Evolutionary conservation across 176 grass and related monocot genomes (phyloP).

Genomic region (Eleusine coracana): DNA sequence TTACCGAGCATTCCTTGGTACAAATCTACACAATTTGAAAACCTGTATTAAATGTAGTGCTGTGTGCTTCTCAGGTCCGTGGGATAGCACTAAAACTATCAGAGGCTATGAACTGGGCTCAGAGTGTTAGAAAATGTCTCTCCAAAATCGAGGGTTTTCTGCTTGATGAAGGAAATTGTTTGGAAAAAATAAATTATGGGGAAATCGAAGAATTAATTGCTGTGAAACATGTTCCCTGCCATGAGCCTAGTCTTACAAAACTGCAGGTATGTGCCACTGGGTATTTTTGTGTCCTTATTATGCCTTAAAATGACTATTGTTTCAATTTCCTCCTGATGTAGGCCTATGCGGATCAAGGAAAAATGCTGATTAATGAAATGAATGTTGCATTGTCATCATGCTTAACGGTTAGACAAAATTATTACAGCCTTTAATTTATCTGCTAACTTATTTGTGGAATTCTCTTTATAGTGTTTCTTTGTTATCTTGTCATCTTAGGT

Average conservation of each 20-base stretch:
- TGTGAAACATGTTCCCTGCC: slow-evolving; percentile 49
- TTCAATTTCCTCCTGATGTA: slow-evolving; percentile 45
- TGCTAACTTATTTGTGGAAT: slow-evolving; percentile 34
- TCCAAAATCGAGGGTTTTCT: slow-evolving; percentile 61
- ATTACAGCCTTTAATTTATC: slow-evolving; percentile 11
- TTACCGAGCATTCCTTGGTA: slow-evolving; percentile 35
- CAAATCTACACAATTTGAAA: slow-evolving; percentile 16
- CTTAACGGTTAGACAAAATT: slow-evolving; percentile 50
- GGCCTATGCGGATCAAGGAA: slow-evolving; percentile 62
- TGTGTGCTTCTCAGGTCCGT: slow-evolving; percentile 62
- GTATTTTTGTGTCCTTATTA: neutral
- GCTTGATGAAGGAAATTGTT: slow-evolving; percentile 36
- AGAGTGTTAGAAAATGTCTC: slow-evolving; percentile 52
- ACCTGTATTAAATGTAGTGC: slow-evolving; percentile 35
- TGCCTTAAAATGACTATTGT: slow-evolving; percentile 19
- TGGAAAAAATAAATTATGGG: slow-evolving; percentile 62
- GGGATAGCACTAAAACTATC: slow-evolving; percentile 63
- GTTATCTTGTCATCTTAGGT: slow-evolving; percentile 59
- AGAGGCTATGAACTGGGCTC: slow-evolving; percentile 66
- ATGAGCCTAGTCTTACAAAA: slow-evolving; percentile 53
- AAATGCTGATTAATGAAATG: slow-evolving; percentile 66
- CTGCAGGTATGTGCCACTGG: slow-evolving; percentile 61
- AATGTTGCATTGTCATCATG: slow-evolving; percentile 64
- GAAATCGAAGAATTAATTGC: slow-evolving; percentile 70
- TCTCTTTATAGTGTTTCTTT: slow-evolving; percentile 25